Evolutionary conservation across 768 basidiomycete genomes (phyloP), one percentile per base, ranked within the genome.

Genomic region (Leccinum rimulosum): DNA sequence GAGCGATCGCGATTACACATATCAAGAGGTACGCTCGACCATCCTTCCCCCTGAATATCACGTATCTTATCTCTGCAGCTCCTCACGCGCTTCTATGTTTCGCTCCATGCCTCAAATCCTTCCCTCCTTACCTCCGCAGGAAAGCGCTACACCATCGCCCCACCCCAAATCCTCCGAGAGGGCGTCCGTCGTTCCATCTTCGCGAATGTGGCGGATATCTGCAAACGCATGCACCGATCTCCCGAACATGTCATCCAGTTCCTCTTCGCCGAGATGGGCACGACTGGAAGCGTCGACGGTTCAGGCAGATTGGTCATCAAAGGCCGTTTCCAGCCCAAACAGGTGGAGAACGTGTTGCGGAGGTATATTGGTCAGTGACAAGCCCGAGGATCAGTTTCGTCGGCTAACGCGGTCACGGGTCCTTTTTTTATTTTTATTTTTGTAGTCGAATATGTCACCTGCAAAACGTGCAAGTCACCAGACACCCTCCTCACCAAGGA

Each of bases 401-500:
- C 3, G 50, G 45, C 50, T 58, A 45, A 64, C 50, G 31, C 12
- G 11, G n/a, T 43, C 4, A 27, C 19, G 45, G 11, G 1, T n/a
- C n/a, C 3, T n/a, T 40, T 40, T 40, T 40, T 33, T n/a, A n/a
- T 5, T 3, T 9, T 2, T 28, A 28, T 47, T 11, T 11, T 47
- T 60, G 12, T 64, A 96, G 95, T 96, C 61, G 95, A 98, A 78
- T 98, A 98, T 75, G 96, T 98, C 61, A 95, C 95, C 40, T 99
- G 97, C 85, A 96, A 97, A 77, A 98, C 95, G 43, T 99, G 97
- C 83, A 99, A 98, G 78, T 98, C 96, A 1, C 93, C 93, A 49
- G 97, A 99, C 74, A 99, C 97, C 3, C 84, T 97, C 19, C 84
- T 99, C 38, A 88, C 90, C 30, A 99, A 98, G 76, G 95, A 98